Base-by-base conservation (phyloP, 148 eudicot genomes). In the Amaranthus hypochondriacus region DNA sequence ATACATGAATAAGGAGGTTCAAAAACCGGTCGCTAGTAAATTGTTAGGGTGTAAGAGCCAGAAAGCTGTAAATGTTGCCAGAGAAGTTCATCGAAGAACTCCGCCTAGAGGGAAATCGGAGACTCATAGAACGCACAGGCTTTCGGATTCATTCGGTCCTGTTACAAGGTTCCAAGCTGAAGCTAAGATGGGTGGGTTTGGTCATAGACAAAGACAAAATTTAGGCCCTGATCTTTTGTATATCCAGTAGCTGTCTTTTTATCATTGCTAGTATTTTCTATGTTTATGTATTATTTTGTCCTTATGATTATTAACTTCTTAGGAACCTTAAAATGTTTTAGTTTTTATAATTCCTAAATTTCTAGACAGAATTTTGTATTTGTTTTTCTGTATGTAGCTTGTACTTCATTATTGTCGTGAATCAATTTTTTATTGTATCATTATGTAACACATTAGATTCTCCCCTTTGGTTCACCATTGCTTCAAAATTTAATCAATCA, bases 21-120 rank as follows among this genome's bases (percentile, higher is more conserved):
- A 79, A 8, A 84, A 82, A 72, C 42, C 77, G 44, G 76, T 77
- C 9, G 63, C 82, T 13, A 72, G 74, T 59, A 69, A 85, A 43
- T 86, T 90, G 5, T 74, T 79, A 0, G 92, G 94, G 9, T 93
- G 98, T 61, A 89, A 85, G 82, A 93, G 81, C 43, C 92, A 87
- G 71, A 90, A 89, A 77, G 83, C 96, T 3, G 92, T 90, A 13
- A 77, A 80, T 15, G 89, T 93, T 49, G 90, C 85, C 0, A 86
- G 70, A 70, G 87, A 85, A 21, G 87, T 78, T 18, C 76, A 88
- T 49, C 75, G 50, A 53, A 57, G 63, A 4, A 62, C 44, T 53
- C 43, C 65, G 46, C n/a, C 12, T 42, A 75, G 69, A 62, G 60
- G 47, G 42, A 83, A 57, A 64, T 57, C 50, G 14, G 65, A 66